Evolutionary conservation across 1,284 basidiomycete genomes (phyloP), one percentile per base, ranked within the genome.

Genomic region (Apiotrichum brassicae): DNA sequence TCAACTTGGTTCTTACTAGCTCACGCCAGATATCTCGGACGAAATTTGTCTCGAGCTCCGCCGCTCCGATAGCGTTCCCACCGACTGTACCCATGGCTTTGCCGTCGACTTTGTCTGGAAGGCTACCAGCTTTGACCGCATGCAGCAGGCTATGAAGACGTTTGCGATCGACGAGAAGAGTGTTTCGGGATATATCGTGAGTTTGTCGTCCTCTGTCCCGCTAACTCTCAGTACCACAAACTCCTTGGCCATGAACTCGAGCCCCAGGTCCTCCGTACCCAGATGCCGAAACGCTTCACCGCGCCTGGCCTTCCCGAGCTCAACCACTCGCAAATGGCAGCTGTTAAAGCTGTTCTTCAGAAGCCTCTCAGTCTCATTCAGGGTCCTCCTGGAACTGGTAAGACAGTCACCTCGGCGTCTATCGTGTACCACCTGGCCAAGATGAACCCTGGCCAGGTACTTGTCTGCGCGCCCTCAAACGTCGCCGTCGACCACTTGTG

Each of bases 71-170:
- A 89, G 88, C n/a, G 93, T 95, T 6, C 95, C 95, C 3, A 82
- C 85, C 19, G 92, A 98, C 43, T 83, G 92, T 75, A 94, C 89
- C 0, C 89, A 94, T 66, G 89, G 91, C 62, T 98, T 95, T 66
- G 85, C 87, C 0, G 93, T 86, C 36, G 95, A 98, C 70, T 99
- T 98, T 65, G 92, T 99, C 14, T 99, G 95, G 95, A 98, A 98
- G 74, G 92, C 91, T 7, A 98, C 95, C 1, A 95, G 91, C 67
- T 99, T 98, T 63, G 94, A 97, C 71, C 82, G 95, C 47, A 98
- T 98, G 95, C 95, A 98, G 70, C 79, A 89, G 43, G 95, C 95
- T 1, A 97, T 99, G 92, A 97, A 95, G 79, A 97, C 92, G 2
- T 98, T 99, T 71, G 94, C 95, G 11, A 86, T 97, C 22, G 94